These are phyloP conservation scores for Alternaria angustiovoidea DNA, from an alignment of 2,329 filamentous ascomycete species.

Conservation along the genomic window DNA sequence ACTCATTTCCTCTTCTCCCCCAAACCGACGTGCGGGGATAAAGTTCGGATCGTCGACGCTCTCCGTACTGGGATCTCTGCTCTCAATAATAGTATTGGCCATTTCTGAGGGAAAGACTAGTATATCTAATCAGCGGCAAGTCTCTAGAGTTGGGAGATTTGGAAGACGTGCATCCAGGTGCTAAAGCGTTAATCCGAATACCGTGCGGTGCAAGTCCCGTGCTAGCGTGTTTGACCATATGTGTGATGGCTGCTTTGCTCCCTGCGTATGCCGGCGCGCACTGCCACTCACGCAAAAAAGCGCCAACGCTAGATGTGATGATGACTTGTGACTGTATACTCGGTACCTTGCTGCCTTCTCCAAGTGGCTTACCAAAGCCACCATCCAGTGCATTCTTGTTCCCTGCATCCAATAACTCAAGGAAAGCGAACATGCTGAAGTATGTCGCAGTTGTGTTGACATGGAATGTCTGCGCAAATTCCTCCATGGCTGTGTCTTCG, in stretches of 20 bases:
- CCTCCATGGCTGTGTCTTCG: conserved; percentile 6
- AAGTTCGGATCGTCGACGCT: conserved; percentile 3
- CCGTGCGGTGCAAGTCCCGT: conserved; percentile 50
- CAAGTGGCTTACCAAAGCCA: neutral
- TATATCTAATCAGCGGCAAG: neutral
- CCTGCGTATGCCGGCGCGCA: neutral
- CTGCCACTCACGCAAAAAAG: neutral
- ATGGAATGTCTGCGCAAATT: conserved; percentile 36
- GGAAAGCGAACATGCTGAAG: conserved; percentile 51
- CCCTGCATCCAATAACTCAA: conserved; percentile 52
- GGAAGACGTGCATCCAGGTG: conserved; percentile 50
- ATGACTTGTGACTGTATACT: neutral
- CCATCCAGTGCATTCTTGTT: conserved; percentile 30
- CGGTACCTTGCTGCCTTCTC: neutral
- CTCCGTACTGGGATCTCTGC: conserved; percentile 10
- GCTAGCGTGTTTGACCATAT: conserved; percentile 58
- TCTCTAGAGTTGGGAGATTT: neutral
- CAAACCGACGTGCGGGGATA: conserved; percentile 44
- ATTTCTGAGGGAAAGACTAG: conserved; percentile 26
- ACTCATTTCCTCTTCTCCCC: conserved; percentile 53
- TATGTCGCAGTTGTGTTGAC: conserved; percentile 51
- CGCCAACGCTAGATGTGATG: neutral
- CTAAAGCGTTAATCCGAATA: conserved; percentile 59
- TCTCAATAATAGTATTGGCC: conserved; percentile 7
- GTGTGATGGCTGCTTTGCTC: neutral